Evolutionary conservation across 805 yeast genomes (phyloP), one percentile per base, ranked within the genome.

Genomic region (Blastobotrys muscicola): DNA sequence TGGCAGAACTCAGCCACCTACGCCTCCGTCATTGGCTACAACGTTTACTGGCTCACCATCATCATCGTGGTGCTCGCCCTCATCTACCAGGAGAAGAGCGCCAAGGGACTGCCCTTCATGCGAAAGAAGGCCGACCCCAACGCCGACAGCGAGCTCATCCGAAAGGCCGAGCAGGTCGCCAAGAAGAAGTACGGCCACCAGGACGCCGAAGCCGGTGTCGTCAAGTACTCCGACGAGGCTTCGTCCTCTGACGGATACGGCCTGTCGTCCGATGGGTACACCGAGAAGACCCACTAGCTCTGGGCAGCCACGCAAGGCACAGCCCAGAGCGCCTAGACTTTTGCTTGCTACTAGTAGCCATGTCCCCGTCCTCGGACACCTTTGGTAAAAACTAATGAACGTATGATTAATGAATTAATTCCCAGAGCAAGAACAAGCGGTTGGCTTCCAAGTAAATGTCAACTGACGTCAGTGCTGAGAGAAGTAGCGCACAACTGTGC

Each of bases 1-100:
- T 90, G 98, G 98, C 95, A 87, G 69, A 90, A 90, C 67, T 76
- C 95, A 43, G 97, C 96, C 47, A 86, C 95, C 52, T 75, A 85
- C 61, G 95, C 97, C 45, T 85, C 96, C 4, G 89, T 90, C 47
- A 68, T 90, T 43, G 76, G 89, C 39, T 90, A 90, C 72, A 87
- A 86, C 68, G 51, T 82, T 50, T 90, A 90, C 71, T 90, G 98
- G 98, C 55, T 89, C 43, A 63, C 66, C 34, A 61, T 86, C 44
- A 81, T 82, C 49, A 48, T 68, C 15, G 64, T 71, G 32, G 58
- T 90, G 37, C 42, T 58, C 12, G 64, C 80, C 53, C 76, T 90
- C 86, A 66, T 80, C 50, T 87, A 57, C 66, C 92, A 85, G 70
- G 98, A 90, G 74, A 84, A 71, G 65, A 65, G 64, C 20, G 95